These are phyloP conservation scores for Boletus vermiculosoides DNA, from an alignment of 768 basidiomycete species.

Conservation along the genomic window DNA sequence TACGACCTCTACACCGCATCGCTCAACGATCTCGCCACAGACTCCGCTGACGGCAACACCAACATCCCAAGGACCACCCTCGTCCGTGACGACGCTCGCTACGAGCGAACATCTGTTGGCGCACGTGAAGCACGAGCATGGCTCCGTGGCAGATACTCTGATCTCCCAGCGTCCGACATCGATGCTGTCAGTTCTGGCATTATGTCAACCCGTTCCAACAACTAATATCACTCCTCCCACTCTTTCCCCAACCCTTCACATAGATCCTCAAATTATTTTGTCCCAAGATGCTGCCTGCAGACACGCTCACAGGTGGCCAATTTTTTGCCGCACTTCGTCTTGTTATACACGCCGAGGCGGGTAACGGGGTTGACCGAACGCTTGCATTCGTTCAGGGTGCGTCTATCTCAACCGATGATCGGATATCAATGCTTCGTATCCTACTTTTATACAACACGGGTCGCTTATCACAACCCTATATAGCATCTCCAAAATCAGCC, in stretches of 20 bases:
- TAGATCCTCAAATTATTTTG: conserved; percentile 69
- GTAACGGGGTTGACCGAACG: conserved; percentile 59
- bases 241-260: background rate
- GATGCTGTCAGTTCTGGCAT: conserved; percentile 49
- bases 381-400: conserved; percentile 77
- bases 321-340: conserved; percentile 76
- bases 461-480: conserved; percentile 9
- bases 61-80: background rate
- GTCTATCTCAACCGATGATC: background rate
- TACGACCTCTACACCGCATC: conserved; percentile 65
- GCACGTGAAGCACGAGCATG: conserved; percentile 71
- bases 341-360: conserved; percentile 58
- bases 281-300: conserved; percentile 50
- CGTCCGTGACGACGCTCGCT: conserved; percentile 45
- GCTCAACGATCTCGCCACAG: conserved; percentile 50
- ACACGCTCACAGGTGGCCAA: conserved; percentile 63
- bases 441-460: background rate
- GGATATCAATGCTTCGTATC: background rate
- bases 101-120: conserved; percentile 53
- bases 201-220: background rate
- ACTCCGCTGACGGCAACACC: conserved; percentile 28
- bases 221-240: background rate
- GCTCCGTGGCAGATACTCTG: conserved; percentile 67
- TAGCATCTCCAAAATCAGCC: conserved; percentile 20
- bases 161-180: conserved; percentile 49